Evolutionary conservation across 768 basidiomycete species (phyloP).

Genomic region (Trametes gibbosa): DNA sequence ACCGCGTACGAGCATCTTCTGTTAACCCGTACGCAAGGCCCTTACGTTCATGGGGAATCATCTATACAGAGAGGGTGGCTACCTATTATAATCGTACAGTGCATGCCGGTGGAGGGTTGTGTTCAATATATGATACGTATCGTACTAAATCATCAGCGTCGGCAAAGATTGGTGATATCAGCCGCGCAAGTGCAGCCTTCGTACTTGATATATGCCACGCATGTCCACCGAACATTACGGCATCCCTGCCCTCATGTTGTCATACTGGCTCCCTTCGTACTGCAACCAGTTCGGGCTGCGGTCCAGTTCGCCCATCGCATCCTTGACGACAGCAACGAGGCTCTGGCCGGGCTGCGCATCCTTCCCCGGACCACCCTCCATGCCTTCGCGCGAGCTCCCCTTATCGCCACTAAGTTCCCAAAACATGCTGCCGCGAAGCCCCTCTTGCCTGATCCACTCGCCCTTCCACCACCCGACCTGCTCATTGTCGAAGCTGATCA

Average conservation of each 20-base stretch:
- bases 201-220: conserved; percentile 2
- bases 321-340: conserved; percentile 71
- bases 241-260: conserved; percentile 78
- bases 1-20: background rate
- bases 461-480: conserved; percentile 71
- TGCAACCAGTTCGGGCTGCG: conserved; percentile 74
- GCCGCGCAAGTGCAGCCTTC: background rate
- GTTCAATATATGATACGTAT: conserved; percentile 4
- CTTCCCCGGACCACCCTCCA: conserved; percentile 76
- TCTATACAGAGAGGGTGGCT: background rate
- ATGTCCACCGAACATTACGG: conserved; percentile 8
- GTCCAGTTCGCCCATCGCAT: conserved; percentile 76
- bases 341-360: conserved; percentile 67
- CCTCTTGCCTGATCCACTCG: conserved; percentile 71
- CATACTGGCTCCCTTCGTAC: conserved; percentile 75
- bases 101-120: background rate
- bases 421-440: conserved; percentile 90
- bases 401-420: conserved; percentile 94
- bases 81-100: background rate
- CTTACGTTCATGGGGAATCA: background rate
- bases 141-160: background rate
- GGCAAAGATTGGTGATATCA: background rate
- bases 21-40: background rate
- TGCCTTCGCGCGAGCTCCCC: conserved; percentile 56
- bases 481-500: conserved; percentile 81